A percentile compares a stretch with the other conserved stretches of the same genome.
phyloP scores from a whole-genome alignment of 2,329 filamentous ascomycete genomes.

The Scorias spongiosa region DNA sequence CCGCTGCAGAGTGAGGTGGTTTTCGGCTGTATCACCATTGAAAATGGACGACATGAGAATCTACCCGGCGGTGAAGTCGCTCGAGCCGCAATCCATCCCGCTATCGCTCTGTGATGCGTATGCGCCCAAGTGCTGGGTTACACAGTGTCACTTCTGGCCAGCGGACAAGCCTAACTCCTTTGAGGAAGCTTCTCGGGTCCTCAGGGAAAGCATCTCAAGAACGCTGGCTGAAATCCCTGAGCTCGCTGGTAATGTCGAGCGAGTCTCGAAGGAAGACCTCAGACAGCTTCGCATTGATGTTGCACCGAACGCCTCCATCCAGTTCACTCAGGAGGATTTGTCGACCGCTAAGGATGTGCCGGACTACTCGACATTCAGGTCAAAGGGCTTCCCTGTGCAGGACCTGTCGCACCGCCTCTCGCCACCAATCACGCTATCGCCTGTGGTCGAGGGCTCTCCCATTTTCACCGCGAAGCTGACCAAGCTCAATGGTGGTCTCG shows the following conservation, averaged over 20 bases:
- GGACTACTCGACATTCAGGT: constrained; percentile 3
- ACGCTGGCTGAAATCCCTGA: constrained; percentile 6
- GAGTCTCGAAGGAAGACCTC: constrained; percentile 3
- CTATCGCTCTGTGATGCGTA: constrained; percentile 8
- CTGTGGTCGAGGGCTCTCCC: constrained; percentile 5
- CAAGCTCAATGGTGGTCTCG: constrained; percentile 5
- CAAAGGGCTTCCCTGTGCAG: constrained; percentile 4
- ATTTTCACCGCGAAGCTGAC: constrained; percentile 7
- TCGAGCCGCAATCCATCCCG: constrained; percentile 2
- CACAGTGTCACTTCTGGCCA: constrained; percentile 8
- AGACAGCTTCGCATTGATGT: constrained; percentile 5
- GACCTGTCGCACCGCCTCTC: constrained; percentile 1
- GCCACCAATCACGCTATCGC: constrained; percentile 2
- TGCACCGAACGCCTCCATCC: constrained; percentile 3
- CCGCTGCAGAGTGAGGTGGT: neutral
- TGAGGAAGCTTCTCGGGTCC: constrained; percentile 3
- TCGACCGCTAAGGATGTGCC: constrained; percentile 2
- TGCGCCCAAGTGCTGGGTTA: constrained; percentile 8
- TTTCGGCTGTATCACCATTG: neutral
- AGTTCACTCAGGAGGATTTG: constrained; percentile 4
- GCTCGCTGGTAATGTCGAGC: constrained; percentile 5
- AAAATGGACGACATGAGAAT: neutral
- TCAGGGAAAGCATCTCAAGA: constrained; percentile 4
- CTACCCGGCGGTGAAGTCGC: neutral
- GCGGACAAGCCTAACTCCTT: neutral